Evolutionary conservation across 148 eudicot species (phyloP), one percentile per base, ranked within the genome.

Genomic region (Fagopyrum esculentum): DNA sequence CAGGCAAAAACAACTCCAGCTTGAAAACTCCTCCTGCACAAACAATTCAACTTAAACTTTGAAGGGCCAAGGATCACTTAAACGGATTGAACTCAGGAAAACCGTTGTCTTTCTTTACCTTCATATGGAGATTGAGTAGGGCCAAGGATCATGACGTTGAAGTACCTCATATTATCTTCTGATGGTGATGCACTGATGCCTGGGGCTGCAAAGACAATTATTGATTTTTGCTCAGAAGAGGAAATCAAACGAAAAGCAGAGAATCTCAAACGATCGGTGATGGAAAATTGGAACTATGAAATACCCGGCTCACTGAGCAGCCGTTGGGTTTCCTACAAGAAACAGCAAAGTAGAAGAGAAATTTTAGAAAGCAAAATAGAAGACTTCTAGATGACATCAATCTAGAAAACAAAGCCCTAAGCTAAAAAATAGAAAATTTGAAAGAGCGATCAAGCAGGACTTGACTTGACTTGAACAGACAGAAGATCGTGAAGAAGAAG

Each of bases 101-200:
- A 73, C 45, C 6, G 16, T 40, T 35, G 40, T 43, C 55, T 16
- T 51, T 17, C 29, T 29, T 6, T 52, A 64, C 97, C 98, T 94
- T 94, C 98, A 81, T 94, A 94, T 59, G 98, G 98, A 82, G 98
- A 94, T 79, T 94, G 98, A 9, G 96, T 78, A 74, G 98, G 98
- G 44, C 98, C 98, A 74, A 93, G 98, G 78, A 93, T 89, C 98
- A 93, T 93, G 43, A 93, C 98, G 81, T 91, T 93, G 49, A 93
- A 93, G 78, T 93, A 91, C 15, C 97, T 91, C 97, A 91, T 91
- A 78, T 93, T 93, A 9, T 93, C 97, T 71, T 93, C 98, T 6
- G 97, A 93, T 19, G 98, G 98, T 6, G 98, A 94, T 6, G 97
- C 98, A 87, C 97, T 94, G 77, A 94, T 94, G 69, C 98, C 98